phyloP scores from a whole-genome alignment of 2,329 filamentous ascomycete genomes.

The Ophiostoma sp. region DNA sequence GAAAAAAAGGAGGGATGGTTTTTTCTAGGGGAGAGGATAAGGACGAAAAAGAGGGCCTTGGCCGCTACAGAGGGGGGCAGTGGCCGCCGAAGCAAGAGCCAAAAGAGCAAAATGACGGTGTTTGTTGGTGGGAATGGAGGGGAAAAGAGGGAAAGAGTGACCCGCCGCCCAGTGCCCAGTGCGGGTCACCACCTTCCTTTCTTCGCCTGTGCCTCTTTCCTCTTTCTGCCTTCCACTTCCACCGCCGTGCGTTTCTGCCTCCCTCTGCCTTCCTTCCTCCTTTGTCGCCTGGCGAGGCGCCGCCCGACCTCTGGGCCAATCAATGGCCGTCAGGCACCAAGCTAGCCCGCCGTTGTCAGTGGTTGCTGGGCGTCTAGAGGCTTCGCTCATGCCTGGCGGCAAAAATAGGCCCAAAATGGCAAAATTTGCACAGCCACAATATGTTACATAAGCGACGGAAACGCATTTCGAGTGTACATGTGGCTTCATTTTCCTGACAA shows the following conservation, averaged over 20 bases:
- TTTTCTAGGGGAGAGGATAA: conserved; percentile 17
- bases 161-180: conserved; percentile 4
- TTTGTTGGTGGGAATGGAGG: conserved; percentile 19
- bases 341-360: background rate
- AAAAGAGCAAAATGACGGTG: conserved; percentile 12
- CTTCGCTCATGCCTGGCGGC: conserved; percentile 15
- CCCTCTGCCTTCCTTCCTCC: background rate
- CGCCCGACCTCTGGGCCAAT: background rate
- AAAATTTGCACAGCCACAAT: conserved; percentile 16
- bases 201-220: conserved; percentile 1
- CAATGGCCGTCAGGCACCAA: conserved; percentile 13
- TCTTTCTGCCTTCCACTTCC: background rate
- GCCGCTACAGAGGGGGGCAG: conserved; percentile 1
- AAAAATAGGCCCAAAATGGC: background rate
- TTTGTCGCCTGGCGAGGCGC: conserved; percentile 9
- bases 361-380: conserved; percentile 13
- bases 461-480: background rate
- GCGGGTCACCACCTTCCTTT: conserved; percentile 16
- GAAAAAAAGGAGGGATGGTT: conserved; percentile 22
- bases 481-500: conserved; percentile 14
- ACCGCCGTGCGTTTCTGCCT: background rate
- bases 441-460: conserved; percentile 1
- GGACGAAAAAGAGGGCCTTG: conserved; percentile 14
- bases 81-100: background rate
- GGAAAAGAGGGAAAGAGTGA: conserved; percentile 24